These are phyloP conservation scores for Pelagophyceae sp. DNA, from an alignment of 352 stramenopile genomes.

Conservation along the genomic window DNA sequence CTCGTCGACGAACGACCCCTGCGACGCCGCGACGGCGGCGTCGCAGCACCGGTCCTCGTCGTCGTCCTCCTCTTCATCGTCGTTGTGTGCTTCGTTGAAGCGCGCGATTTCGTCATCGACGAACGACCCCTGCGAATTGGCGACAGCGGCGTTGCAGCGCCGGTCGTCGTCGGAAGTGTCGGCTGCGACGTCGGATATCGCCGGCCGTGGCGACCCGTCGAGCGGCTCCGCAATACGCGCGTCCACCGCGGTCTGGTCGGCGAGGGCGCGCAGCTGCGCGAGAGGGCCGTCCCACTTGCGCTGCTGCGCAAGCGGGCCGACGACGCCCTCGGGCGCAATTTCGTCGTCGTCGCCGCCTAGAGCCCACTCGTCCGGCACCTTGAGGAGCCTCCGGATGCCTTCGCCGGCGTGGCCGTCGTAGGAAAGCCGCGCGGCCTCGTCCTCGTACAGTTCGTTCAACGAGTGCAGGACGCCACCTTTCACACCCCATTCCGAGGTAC, in stretches of 20 bases:
- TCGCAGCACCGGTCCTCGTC: not conserved
- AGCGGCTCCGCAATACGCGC: too few relatives aligned
- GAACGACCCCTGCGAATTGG: not conserved
- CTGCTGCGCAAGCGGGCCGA: not conserved
- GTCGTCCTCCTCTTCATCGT: constrained; percentile 4
- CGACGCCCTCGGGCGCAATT: not conserved
- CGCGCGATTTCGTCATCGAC: not conserved
- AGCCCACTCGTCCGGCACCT: not conserved
- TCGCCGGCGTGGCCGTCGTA: not conserved
- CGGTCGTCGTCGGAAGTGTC: not conserved
- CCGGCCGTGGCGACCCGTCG: too few relatives aligned
- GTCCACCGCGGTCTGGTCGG: not conserved
- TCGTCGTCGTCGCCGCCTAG: not conserved
- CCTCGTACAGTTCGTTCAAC: constrained; percentile 11
- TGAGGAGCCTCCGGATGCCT: not conserved
- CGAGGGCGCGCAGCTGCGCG: not conserved
- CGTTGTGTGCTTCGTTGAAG: not conserved
- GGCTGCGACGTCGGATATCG: too few relatives aligned
- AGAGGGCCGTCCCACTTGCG: not conserved
- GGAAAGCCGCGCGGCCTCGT: not conserved
- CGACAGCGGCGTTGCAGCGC: too few relatives aligned
- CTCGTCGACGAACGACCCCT: not conserved
- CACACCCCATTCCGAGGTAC: too few relatives aligned
- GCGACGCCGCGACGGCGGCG: not conserved
- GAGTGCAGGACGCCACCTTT: too few relatives aligned